Percentiles rank a stretch among this genome's conserved stretches.
Evolutionary conservation across 305 asterid species (phyloP).

Genomic region (Fraxinus velutina): DNA sequence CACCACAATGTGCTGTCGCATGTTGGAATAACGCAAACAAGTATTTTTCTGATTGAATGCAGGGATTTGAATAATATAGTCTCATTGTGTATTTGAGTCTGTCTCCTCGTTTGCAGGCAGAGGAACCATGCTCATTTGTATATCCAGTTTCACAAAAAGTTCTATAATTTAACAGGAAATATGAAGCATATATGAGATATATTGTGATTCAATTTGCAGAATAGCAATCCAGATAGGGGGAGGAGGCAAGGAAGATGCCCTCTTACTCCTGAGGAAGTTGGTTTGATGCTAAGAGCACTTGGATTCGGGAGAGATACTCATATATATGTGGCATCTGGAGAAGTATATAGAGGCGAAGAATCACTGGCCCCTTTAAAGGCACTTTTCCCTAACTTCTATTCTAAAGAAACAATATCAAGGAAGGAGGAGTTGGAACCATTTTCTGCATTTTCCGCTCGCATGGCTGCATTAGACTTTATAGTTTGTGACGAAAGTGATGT

Average conservation of each 20-base stretch:
- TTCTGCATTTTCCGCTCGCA: constrained; percentile 76
- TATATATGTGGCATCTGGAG: constrained; percentile 95
- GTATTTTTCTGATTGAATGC: not conserved
- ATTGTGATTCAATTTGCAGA: constrained; percentile 47
- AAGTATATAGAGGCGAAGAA: constrained; percentile 87
- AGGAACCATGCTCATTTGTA: not conserved
- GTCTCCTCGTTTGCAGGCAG: constrained; percentile 3
- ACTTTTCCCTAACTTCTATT: constrained; percentile 82
- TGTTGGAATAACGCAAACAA: not conserved
- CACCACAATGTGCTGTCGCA: not conserved
- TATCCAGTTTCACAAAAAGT: not conserved
- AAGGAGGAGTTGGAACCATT: constrained; percentile 67
- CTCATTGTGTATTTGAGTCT: not conserved
- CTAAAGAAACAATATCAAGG: constrained; percentile 73
- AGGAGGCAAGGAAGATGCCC: constrained; percentile 98
- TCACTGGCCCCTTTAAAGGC: constrained; percentile 84
- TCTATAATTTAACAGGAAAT: not conserved
- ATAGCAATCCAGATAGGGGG: constrained; percentile 73
- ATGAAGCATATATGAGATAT: constrained; percentile 9
- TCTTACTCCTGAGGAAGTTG: constrained; percentile 94
- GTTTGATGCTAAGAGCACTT: constrained; percentile 84
- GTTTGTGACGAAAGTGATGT: constrained; percentile 95
- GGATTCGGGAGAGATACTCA: constrained; percentile 75
- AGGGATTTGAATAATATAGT: not conserved
- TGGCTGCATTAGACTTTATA: constrained; percentile 93